Evolutionary conservation across 2,329 filamentous ascomycete genomes (phyloP).

Genomic region (Sclerotinia minor): DNA sequence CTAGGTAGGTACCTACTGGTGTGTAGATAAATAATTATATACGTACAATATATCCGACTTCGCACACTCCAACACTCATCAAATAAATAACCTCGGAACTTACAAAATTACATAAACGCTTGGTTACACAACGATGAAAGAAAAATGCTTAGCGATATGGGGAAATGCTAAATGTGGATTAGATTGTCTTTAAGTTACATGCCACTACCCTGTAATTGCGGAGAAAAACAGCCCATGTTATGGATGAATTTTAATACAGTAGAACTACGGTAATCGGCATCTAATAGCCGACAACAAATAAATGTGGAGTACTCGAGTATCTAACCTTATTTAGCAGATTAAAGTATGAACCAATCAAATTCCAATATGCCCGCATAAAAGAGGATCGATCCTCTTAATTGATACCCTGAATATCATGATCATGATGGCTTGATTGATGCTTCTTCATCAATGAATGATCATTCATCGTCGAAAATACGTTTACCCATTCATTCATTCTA

Average conservation of each 20-base stretch:
- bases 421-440: too few relatives aligned
- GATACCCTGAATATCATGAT: neutral
- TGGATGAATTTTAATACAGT: neutral
- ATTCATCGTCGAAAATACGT: neutral
- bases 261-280: neutral
- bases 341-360: too few relatives aligned
- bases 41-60: too few relatives aligned
- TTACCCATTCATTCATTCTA: too few relatives aligned
- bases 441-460: too few relatives aligned
- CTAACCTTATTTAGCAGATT: too few relatives aligned
- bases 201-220: slow-evolving; percentile 3
- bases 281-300: slow-evolving; percentile 10
- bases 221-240: slow-evolving; percentile 13
- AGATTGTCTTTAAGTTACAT: neutral
- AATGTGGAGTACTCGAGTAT: too few relatives aligned
- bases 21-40: neutral
- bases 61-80: too few relatives aligned
- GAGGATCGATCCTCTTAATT: neutral
- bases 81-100: too few relatives aligned
- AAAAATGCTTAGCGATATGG: slow-evolving; percentile 6
- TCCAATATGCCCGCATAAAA: neutral
- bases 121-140: neutral
- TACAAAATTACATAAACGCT: too few relatives aligned
- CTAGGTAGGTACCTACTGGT: too few relatives aligned
- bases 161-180: slow-evolving; percentile 1